Base-by-base conservation (phyloP, 345 rosid genomes). In the Nasturtium officinale region DNA sequence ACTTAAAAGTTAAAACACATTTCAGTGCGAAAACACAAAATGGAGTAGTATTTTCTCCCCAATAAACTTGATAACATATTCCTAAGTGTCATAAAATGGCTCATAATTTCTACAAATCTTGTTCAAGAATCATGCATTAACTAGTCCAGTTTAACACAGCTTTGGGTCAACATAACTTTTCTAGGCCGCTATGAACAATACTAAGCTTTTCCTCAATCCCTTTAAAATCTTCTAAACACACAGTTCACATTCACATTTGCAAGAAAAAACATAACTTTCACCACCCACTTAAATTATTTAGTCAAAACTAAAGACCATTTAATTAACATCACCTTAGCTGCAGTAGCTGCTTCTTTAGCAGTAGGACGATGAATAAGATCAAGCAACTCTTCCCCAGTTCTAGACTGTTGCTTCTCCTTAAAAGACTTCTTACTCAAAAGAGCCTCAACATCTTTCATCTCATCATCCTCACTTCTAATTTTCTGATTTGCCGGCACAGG, bases 331-430 rank as follows among this genome's bases (percentile, higher is more conserved):
- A 94, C 99, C 96, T 85, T 90, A 61, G 92, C 92, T 62, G 97
- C 98, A 20, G 87, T 89, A 45, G 98, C 96, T n/a, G 94, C 91
- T 83, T 95, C 99, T 71, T 7, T 91, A 4, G 96, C 97, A 15
- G 99, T 95, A 3, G 99, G 98, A 61, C 92, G 85, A 63, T 95
- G 97, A 68, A 95, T 88, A 43, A 95, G 86, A 56, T 92, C 88
- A 82, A 90, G 82, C 57, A 95, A 86, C 86, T 91, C 99, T 82
- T 91, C 96, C 2, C 98, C 99, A 0, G 97, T 88, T 78, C 86
- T 90, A 0, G 97, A 90, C 57, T 92, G 87, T 85, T 95, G 92
- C 72, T 89, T 77, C 85, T 95, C 98, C 86, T 79, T 86, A 71
- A 82, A 88, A 15, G 97, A 88, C 73, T 95, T 95, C 85, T 95